These are phyloP conservation scores for Aeschynomene evenia DNA, from an alignment of 306 rosid species.

Conservation along the genomic window DNA sequence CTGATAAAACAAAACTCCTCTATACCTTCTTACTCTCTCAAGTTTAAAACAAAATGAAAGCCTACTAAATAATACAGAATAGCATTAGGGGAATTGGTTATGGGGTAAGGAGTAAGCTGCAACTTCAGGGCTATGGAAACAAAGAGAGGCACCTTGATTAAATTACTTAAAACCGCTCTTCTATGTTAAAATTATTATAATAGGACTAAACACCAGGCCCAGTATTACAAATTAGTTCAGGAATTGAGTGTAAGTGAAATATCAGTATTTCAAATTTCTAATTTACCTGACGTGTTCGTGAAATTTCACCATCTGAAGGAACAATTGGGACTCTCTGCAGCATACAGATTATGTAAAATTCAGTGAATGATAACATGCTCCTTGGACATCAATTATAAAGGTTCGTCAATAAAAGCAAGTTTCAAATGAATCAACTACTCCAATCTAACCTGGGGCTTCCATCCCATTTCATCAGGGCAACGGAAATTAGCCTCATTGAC, in stretches of 20 bases:
- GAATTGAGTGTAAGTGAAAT: neutral
- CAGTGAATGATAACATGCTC: neutral
- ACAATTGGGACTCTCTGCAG: slow-evolving; percentile 87
- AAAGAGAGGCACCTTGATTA: slow-evolving; percentile 11
- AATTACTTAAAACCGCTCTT: slow-evolving; percentile 8
- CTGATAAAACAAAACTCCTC: neutral
- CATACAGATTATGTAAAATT: slow-evolving; percentile 28
- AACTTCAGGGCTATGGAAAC: neutral
- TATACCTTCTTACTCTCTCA: neutral
- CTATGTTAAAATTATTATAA: neutral
- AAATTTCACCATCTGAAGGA: slow-evolving; percentile 70
- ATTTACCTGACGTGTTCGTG: slow-evolving; percentile 64
- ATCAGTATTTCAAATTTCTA: slow-evolving; percentile 3
- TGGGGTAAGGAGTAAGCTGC: neutral
- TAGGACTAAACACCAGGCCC: neutral
- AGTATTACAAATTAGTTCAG: neutral
- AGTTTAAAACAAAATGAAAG: neutral
- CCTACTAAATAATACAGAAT: neutral
- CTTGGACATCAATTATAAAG: neutral
- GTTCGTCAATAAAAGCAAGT: slow-evolving; percentile 14
- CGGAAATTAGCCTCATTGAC: slow-evolving; percentile 94
- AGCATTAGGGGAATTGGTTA: neutral
- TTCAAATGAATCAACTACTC: slow-evolving; percentile 2
- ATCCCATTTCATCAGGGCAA: slow-evolving; percentile 96
- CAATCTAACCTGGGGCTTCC: slow-evolving; percentile 88